Base-by-base conservation (phyloP, 2,329 filamentous ascomycete genomes). In the Lachnellula arida region DNA sequence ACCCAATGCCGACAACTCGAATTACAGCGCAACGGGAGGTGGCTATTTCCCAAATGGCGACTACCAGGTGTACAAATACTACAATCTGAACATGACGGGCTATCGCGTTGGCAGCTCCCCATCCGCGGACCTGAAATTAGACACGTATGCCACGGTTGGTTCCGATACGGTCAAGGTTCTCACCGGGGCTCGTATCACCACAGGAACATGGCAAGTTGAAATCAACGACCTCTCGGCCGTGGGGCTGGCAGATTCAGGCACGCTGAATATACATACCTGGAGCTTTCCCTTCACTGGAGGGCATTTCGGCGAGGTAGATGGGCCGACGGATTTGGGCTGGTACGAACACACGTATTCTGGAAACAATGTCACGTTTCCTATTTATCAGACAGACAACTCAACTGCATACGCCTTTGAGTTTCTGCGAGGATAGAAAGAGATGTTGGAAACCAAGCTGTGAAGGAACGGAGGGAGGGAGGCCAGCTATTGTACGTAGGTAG, bases 31-130 rank as follows among this genome's bases (percentile, higher is more conserved):
- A 1, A 66, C 59, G 9, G 64, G 49, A 4, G 65, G 63, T 1
- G 72, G 68, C 0, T 78, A 77, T 60, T 72, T 60, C 43, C 68
- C 74, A 1, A 73, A 69, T 37, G 72, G 73, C 1, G 74, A 76
- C 23, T 78, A 69, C 65, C 74, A 77, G 51, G 70, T 78, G 9
- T 79, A 79, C 62, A 73, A 74, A 52, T 78, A 77, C 65, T 79
- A 78, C 62, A 68, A 71, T 46, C 60, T 67, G 3, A 73, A 73
- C 44, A 77, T 78, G 75, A 74, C 71, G 0, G 76, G 76, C 3
- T 50, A 68, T 14, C 70, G 75, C 15, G 68, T 73, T 5, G 67
- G 65, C 0, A 75, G 74, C 2, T 64, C 67, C 0, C 67, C 65
- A 0, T 71, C 73, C 0, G 57, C 52, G 3, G 63, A 67, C 39